Conservation (phyloP, 2,329 filamentous ascomycete species). For the Decorospora gaudefroyi region DNA sequence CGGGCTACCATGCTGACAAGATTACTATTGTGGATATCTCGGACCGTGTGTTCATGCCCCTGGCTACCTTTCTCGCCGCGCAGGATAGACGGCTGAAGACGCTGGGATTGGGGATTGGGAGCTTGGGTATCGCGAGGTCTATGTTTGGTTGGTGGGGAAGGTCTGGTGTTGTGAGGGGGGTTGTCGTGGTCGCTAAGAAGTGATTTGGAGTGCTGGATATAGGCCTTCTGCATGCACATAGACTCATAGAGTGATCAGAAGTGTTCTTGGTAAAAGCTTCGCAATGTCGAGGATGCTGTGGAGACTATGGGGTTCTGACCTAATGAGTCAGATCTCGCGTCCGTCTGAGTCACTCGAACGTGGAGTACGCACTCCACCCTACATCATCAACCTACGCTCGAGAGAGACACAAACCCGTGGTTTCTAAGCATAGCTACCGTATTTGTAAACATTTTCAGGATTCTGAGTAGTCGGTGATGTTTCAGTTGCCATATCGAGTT, state of each 20-base stretch:
- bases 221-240: neutral
- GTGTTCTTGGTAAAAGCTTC: too few species aligned
- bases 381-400: too few species aligned
- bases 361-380: neutral
- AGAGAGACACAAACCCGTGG: too few species aligned
- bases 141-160: conserved; percentile 53
- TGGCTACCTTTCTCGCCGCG: conserved; percentile 53
- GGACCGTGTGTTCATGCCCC: conserved; percentile 57
- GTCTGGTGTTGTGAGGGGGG: conserved; percentile 46
- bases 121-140: conserved; percentile 39
- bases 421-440: too few species aligned
- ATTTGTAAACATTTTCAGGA: too few species aligned
- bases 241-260: too few species aligned
- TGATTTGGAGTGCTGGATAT: neutral
- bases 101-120: conserved; percentile 48
- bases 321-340: too few species aligned
- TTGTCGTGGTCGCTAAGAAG: conserved; percentile 48
- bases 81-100: conserved; percentile 43
- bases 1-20: conserved; percentile 52
- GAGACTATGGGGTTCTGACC: too few species aligned
- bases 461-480: too few species aligned
- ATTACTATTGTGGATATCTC: conserved; percentile 59
- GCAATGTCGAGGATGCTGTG: too few species aligned
- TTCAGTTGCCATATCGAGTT: too few species aligned
- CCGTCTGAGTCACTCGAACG: too few species aligned